A percentile compares a stretch with the other conserved stretches of the same genome.
These are phyloP conservation scores for Talaromyces verruculosus DNA, from an alignment of 2,329 filamentous ascomycete species.

Conservation along the genomic window DNA sequence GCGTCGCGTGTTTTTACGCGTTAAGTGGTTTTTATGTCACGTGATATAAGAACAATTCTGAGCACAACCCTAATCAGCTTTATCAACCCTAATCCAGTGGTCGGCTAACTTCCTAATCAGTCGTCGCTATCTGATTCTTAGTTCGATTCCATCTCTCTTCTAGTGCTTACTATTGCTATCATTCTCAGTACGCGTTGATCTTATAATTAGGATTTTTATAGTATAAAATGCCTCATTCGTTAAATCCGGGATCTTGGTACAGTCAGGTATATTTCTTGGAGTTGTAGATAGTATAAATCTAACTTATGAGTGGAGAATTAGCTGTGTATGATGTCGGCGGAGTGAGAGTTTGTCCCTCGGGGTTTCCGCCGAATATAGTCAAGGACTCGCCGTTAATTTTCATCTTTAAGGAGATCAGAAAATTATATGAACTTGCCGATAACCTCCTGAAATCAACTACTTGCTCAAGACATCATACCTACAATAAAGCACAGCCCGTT, in stretches of 20 bases:
- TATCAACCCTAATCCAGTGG: neutral
- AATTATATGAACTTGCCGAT: neutral
- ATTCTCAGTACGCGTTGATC: neutral
- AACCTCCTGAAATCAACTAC: neutral
- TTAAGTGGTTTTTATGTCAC: slow-evolving; percentile 39
- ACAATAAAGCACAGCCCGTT: neutral
- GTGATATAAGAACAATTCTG: neutral
- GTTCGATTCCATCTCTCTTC: neutral
- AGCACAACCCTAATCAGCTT: neutral
- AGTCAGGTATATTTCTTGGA: neutral
- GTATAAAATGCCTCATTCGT: neutral
- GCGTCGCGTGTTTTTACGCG: slow-evolving; percentile 42
- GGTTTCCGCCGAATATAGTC: neutral
- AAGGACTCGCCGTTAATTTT: neutral
- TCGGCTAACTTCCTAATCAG: slow-evolving; percentile 7
- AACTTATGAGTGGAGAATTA: neutral
- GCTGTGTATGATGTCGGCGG: slow-evolving; percentile 6
- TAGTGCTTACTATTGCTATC: neutral
- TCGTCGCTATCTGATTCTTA: neutral
- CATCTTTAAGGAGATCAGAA: neutral
- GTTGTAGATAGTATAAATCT: neutral
- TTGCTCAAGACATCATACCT: too few species aligned
- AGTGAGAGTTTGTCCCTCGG: neutral
- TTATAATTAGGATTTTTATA: neutral
- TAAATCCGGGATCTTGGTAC: neutral